Base-by-base conservation (phyloP, 257 asterid species). In the Orobanche coerulescens region DNA sequence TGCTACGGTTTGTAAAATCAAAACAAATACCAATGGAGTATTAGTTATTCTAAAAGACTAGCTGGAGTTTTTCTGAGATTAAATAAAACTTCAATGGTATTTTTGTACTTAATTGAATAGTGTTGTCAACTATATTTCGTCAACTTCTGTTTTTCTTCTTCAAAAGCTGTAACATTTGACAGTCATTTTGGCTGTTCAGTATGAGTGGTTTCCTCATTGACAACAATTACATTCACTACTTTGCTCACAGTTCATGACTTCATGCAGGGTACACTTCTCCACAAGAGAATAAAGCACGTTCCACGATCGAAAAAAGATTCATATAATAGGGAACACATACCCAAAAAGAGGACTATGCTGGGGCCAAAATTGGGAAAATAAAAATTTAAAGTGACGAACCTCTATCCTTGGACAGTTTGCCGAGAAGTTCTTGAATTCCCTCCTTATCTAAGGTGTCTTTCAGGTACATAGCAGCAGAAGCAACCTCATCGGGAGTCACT, bases 401-500 rank as follows among this genome's bases (percentile, higher is more conserved):
- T 86, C 75, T 80, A 76, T 92, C 98, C 77, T 92, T 92, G 72
- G 98, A 84, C 42, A 92, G 92, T 43, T 84, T 78, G 71, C 74
- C 63, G 64, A 92, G 79, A 60, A 92, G 95, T 75, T 92, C 90
- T 66, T 88, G 91, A 68, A 92, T 80, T 66, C 98, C 98, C 68
- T 81, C 95, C 81, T 84, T 88, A 65, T 77, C 95, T 73, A 88
- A 75, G 73, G 96, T 88, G 80, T 89, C 98, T 73, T 88, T 92
- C 69, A 92, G 88, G 83, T 88, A 88, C 40, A 68, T 71, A 65
- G 96, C 96, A 64, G 96, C 98, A 62, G 98, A 82, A 30, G 91
- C 95, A 61, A 92, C 98, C 83, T 92, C 98, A 74, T 92, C 98
- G 0, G 95, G 79, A 51, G 96, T 88, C 75, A 92, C 98, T 83